Base-by-base conservation (phyloP, 2,329 filamentous ascomycete genomes). In the Aspergillus fijiensis region DNA sequence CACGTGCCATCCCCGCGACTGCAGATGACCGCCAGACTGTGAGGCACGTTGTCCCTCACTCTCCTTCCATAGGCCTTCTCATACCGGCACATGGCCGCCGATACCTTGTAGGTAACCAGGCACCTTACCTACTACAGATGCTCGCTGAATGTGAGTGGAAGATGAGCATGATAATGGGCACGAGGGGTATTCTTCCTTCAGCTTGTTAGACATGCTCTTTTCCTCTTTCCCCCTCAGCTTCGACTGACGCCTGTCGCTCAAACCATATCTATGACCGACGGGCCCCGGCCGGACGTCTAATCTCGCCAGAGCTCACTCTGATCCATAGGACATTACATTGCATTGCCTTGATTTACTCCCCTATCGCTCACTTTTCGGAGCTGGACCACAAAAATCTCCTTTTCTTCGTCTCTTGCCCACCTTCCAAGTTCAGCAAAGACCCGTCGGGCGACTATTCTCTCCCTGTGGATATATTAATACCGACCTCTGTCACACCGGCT, bases 1-100 rank as follows among this genome's bases (percentile, higher is more conserved):
- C 65, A 67, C 65, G 65, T 67, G 65, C 59, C 64, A 62, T 60
- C 60, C 65, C 61, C 63, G 59, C 58, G 54, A 51, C 50, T 58
- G 61, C 55, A 58, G 58, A 55, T 63, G 64, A 62, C 59, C 39
- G 55, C 25, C 54, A 55, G 59, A 55, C 57, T 51, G 29, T 42
- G 47, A 59, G 49, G 62, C 65, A 67, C 65, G 65, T 66, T 66
- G 59, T 49, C 60, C 59, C 55, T 63, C 63, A 66, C 58, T 48
- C 51, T 59, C 19, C 55, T 60, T 60, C 61, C 14, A 67, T 67
- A 67, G 65, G 65, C 59, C 59, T 58, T 57, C 52, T 53, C 48
- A 10, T 16, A 5, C 39, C 29, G 5, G 27, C 53, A 19, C 7
- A n/a, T 14, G 19, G 42, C 55, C 51, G 27, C 19, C 59, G 62